Base-by-base conservation (phyloP, 164 flowering plant genomes). In the Dillenia turbinata region DNA sequence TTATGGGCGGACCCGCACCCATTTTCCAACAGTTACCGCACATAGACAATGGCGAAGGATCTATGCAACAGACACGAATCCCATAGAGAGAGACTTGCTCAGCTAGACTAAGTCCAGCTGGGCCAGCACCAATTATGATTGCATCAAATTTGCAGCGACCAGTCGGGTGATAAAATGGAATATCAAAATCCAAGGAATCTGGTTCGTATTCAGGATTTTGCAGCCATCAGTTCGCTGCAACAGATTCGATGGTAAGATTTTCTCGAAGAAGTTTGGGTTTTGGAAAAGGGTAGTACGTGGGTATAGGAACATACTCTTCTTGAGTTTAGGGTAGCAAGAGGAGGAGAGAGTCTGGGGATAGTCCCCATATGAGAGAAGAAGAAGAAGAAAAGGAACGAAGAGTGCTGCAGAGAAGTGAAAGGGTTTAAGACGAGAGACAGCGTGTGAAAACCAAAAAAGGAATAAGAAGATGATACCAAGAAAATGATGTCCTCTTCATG, bases 41-140 rank as follows among this genome's bases (percentile, higher is more conserved):
- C 64, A 72, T 54, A 44, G 85, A 78, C 15, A 84, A 84, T 0
- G 96, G 96, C 1, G 85, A 78, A 63, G 94, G 92, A 59, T 87
- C 96, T 16, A 90, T 69, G 54, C 84, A 80, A 47, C 93, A 87
- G 12, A 86, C 96, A 59, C 65, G 65, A 47, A 87, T 72, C 33
- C 92, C 96, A 64, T 66, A 55, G 1, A 54, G 3, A 7, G 92
- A 80, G 2, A 84, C 79, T 57, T 74, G 82, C 73, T 87, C 87
- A 0, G 94, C 92, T 0, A 87, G 79, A 16, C 88, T 78, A 33
- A 87, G 86, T 15, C 96, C 92, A 1, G 87, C 88, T 0, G 93
- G 94, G 43, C 96, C 94, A 15, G 85, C 65, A 12, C 92, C 94
- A 13, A 90, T 79, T 59, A 90, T 66, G 63, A 84, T 66, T 54